Conservation (phyloP, 495 filamentous ascomycete genomes). For the Friedmanniomyces endolithicus region DNA sequence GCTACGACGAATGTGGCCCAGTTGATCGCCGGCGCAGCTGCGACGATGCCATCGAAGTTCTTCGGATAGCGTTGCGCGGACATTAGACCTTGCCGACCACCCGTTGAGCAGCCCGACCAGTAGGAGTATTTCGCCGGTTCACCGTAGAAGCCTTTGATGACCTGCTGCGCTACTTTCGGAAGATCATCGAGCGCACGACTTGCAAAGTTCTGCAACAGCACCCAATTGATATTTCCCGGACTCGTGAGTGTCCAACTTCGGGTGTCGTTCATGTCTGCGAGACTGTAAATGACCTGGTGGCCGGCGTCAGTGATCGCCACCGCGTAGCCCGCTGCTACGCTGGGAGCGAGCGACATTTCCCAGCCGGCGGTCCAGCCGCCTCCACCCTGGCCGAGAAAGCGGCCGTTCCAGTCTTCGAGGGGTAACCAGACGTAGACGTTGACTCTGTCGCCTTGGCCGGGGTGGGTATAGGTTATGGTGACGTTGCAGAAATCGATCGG, state of each 20-base stretch:
- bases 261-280: neutral
- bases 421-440: conserved; percentile 32
- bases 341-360: conserved; percentile 4
- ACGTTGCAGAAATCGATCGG: conserved; percentile 35
- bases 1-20: conserved; percentile 22
- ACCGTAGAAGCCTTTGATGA: conserved; percentile 21
- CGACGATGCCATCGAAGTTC: conserved; percentile 23
- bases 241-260: conserved; percentile 22
- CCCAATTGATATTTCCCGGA: conserved; percentile 25
- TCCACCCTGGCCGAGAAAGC: conserved; percentile 24
- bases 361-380: conserved; percentile 15
- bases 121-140: conserved; percentile 19
- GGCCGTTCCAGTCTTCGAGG: conserved; percentile 30
- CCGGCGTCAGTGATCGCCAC: conserved; percentile 20
- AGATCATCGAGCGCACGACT: conserved; percentile 15
- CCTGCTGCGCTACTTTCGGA: conserved; percentile 18
- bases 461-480: conserved; percentile 36
- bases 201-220: conserved; percentile 25
- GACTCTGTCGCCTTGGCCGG: conserved; percentile 30
- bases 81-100: conserved; percentile 23
- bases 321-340: conserved; percentile 7
- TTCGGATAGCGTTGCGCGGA: conserved; percentile 21
- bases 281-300: neutral
- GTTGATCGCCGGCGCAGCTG: conserved; percentile 25
- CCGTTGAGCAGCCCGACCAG: conserved; percentile 25